A percentile compares a stretch with the other conserved stretches of the same genome.
Conservation (phyloP, 192 early-diverging fungal genomes). For the Coemansia sp. region DNA sequence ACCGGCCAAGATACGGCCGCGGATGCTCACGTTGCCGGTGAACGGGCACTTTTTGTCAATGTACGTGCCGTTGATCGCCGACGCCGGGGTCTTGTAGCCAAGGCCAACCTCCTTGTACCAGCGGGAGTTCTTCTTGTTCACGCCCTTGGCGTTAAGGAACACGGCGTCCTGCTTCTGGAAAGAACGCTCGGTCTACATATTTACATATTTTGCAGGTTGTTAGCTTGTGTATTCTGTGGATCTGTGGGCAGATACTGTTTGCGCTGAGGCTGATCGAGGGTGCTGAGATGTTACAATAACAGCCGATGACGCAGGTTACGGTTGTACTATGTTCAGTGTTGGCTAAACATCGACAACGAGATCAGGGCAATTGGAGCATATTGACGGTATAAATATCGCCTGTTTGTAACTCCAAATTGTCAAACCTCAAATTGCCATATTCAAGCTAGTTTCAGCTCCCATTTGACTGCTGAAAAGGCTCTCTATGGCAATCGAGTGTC, state of each 20-base stretch:
- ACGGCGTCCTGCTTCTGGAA: constrained; percentile 96
- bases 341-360: no score
- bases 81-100: constrained; percentile 98
- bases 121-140: constrained; percentile 68
- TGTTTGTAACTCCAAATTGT: no score
- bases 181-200: constrained; percentile 84
- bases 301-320: no score
- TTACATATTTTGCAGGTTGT: not conserved
- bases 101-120: constrained; percentile 99
- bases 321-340: no score
- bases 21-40: constrained; percentile 94
- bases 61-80: constrained; percentile 96
- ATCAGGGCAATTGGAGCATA: no score
- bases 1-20: constrained; percentile 95
- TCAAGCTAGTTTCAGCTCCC: no score
- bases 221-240: not conserved
- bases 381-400: no score
- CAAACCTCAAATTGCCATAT: no score
- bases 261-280: no score
- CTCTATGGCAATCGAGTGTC: no score
- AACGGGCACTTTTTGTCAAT: constrained; percentile 99
- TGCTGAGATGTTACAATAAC: no score
- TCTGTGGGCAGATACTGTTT: not conserved
- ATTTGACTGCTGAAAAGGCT: no score
- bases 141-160: constrained; percentile 86